Percentiles rank a stretch among this genome's conserved stretches.
Conservation (phyloP, 2,329 filamentous ascomycete species). For the Clonostachys chloroleuca region DNA sequence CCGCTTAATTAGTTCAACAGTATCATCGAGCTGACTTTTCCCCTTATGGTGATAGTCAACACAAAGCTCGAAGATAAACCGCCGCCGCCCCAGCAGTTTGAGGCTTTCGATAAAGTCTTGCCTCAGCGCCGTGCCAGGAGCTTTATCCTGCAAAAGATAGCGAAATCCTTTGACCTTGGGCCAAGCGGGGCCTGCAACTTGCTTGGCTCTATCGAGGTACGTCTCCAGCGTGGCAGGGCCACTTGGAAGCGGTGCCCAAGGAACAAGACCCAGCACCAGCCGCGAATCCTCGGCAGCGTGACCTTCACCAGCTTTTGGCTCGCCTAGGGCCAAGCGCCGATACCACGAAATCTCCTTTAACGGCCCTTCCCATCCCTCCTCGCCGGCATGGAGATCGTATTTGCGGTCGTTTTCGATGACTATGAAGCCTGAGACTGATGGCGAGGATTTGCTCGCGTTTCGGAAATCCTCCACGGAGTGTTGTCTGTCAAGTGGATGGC, state of each 20-base stretch:
- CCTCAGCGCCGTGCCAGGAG: constrained; percentile 57
- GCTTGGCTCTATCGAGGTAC: constrained; percentile 60
- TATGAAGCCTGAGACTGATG: constrained; percentile 62
- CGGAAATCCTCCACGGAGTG: constrained; percentile 63
- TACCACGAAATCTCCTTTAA: constrained; percentile 70
- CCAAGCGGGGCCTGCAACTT: constrained; percentile 61
- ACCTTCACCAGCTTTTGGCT: constrained; percentile 60
- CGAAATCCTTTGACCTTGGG: constrained; percentile 70
- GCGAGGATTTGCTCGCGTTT: constrained; percentile 31
- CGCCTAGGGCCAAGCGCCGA: constrained; percentile 59
- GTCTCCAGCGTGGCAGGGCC: constrained; percentile 52
- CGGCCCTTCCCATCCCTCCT: constrained; percentile 67
- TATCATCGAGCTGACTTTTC: constrained; percentile 67
- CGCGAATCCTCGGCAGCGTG: constrained; percentile 50
- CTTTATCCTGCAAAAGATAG: constrained; percentile 78
- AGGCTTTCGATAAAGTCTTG: constrained; percentile 61
- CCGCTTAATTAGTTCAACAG: constrained; percentile 62
- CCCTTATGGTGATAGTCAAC: constrained; percentile 78
- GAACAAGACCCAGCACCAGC: constrained; percentile 65
- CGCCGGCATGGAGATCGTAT: constrained; percentile 47
- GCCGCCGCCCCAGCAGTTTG: constrained; percentile 57
- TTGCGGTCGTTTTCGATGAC: constrained; percentile 80
- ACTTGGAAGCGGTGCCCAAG: constrained; percentile 78
- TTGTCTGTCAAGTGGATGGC: constrained; percentile 45
- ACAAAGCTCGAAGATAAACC: constrained; percentile 75